Conservation (phyloP, 768 basidiomycete genomes). For the Lenzites betulinus region DNA sequence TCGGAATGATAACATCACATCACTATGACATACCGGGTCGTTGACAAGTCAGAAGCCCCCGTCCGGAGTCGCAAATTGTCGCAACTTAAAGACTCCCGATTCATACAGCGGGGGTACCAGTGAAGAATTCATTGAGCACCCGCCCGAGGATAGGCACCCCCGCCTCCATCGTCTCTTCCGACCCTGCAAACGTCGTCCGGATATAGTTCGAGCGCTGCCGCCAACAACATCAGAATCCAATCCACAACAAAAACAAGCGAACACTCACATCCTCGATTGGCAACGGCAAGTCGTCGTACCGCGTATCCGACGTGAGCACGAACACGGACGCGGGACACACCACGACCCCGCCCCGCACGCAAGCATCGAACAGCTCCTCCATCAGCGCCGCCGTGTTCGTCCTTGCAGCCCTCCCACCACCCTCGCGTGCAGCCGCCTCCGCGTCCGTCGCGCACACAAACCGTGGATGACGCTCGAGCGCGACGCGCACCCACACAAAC, state of each 20-base stretch:
- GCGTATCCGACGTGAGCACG: conserved; percentile 36
- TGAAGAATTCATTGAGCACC: conserved; percentile 41
- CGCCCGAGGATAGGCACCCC: conserved; percentile 43
- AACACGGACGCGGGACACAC: conserved; percentile 51
- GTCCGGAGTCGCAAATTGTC: no score
- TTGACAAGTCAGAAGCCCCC: no score
- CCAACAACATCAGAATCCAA: not conserved
- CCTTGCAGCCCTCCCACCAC: conserved; percentile 6
- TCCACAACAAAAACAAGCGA: no score
- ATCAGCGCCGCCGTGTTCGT: conserved; percentile 48
- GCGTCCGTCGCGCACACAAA: conserved; percentile 26
- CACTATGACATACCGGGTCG: no score
- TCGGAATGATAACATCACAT: no score
- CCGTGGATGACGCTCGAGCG: conserved; percentile 44
- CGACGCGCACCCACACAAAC: conserved; percentile 56
- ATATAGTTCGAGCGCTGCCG: conserved; percentile 43
- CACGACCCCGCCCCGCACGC: conserved; percentile 42
- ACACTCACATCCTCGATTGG: conserved; percentile 44
- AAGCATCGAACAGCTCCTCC: conserved; percentile 46
- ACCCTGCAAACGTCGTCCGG: conserved; percentile 50
- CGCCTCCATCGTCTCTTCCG: conserved; percentile 45
- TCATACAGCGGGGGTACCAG: not conserved
- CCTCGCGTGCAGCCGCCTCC: not conserved
- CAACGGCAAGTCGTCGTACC: conserved; percentile 20
- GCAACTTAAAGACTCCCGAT: no score